phyloP scores from a whole-genome alignment of 2,329 filamentous ascomycete species.

The Knufia fluminis region DNA sequence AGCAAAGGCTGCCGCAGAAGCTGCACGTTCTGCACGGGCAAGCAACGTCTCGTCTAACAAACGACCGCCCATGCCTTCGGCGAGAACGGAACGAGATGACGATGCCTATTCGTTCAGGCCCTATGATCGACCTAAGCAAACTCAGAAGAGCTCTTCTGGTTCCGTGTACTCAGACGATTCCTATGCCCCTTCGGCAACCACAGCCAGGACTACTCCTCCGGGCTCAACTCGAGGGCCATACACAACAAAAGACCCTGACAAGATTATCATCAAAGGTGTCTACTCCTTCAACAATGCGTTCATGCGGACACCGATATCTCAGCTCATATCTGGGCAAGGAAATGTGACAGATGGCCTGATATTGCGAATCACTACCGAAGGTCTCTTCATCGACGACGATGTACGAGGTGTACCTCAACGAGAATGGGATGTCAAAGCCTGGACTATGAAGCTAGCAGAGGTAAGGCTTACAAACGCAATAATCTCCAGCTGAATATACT shows the following conservation, averaged over 20 bases:
- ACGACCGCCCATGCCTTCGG: constrained; percentile 30
- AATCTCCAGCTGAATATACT: not conserved
- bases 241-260: constrained; percentile 81
- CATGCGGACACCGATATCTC: constrained; percentile 78
- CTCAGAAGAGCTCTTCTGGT: constrained; percentile 53
- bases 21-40: constrained; percentile 24
- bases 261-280: constrained; percentile 89
- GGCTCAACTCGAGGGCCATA: constrained; percentile 71
- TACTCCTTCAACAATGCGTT: constrained; percentile 88
- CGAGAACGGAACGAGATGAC: constrained; percentile 41
- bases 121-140: constrained; percentile 59
- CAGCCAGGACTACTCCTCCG: constrained; percentile 72
- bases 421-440: constrained; percentile 97
- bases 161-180: constrained; percentile 71
- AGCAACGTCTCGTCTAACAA: constrained; percentile 23
- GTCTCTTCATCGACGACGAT: constrained; percentile 95
- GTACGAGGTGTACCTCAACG: constrained; percentile 82
- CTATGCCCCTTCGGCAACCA: constrained; percentile 76
- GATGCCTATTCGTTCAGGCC: constrained; percentile 65
- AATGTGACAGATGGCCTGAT: constrained; percentile 87
- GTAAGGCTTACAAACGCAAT: constrained; percentile 54
- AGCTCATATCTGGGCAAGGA: constrained; percentile 74
- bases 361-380: constrained; percentile 84
- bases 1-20: constrained; percentile 25
- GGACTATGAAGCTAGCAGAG: constrained; percentile 90